These are phyloP conservation scores for Erysimum cheiri DNA, from an alignment of 441 rosid species.

Conservation along the genomic window DNA sequence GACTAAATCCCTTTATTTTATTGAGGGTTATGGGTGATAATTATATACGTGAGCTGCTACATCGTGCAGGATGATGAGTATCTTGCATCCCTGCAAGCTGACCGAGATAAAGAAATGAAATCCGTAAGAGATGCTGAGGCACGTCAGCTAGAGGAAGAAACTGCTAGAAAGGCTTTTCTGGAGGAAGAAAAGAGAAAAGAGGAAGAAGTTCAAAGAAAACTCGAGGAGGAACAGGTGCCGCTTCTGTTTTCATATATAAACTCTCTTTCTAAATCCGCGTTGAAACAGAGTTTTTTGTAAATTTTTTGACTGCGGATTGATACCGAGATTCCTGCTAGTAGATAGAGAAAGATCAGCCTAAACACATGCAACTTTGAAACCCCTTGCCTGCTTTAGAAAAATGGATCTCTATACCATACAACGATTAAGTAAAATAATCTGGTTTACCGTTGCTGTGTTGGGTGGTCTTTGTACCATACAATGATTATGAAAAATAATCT, in stretches of 20 bases:
- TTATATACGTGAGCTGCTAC: constrained; percentile 19
- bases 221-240: constrained; percentile 90
- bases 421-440: not conserved
- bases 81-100: constrained; percentile 94
- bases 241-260: not conserved
- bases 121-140: constrained; percentile 89
- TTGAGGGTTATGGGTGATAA: constrained; percentile 6
- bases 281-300: not conserved
- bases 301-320: not conserved
- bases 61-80: constrained; percentile 89
- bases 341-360: constrained; percentile 15
- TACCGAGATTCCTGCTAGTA: constrained; percentile 1
- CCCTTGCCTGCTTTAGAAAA: not conserved
- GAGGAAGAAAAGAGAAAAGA: constrained; percentile 75
- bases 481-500: not conserved
- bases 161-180: constrained; percentile 73
- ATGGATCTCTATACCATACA: not conserved
- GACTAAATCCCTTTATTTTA: not conserved
- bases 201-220: constrained; percentile 74
- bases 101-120: constrained; percentile 86
- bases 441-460: not conserved
- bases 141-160: constrained; percentile 73
- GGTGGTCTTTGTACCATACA: not conserved
- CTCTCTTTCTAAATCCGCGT: not conserved
- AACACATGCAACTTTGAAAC: not conserved